Percentiles rank a stretch among this genome's conserved stretches.
Evolutionary conservation across 2,329 filamentous ascomycete species (phyloP).

Genomic region (Apiospora hydei): DNA sequence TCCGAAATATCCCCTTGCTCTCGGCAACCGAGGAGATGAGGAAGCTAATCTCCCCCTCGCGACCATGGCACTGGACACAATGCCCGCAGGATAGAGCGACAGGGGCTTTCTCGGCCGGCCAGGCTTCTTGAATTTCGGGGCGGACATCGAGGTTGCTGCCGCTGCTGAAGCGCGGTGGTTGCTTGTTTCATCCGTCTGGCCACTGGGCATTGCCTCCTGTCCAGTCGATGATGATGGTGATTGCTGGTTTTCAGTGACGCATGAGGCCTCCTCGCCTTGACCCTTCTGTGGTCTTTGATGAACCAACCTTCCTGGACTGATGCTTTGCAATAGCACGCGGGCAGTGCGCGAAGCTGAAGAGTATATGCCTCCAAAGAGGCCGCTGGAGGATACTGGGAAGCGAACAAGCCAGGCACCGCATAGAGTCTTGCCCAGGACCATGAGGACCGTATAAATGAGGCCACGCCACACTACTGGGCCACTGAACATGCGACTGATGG

Average conservation of each 20-base stretch:
- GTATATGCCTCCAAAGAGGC: conserved; percentile 20
- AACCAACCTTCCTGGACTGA: conserved; percentile 24
- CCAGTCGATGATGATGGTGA: too few relatives aligned
- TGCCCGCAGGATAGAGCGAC: conserved; percentile 71
- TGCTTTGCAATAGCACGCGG: conserved; percentile 29
- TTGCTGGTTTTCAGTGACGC: background rate
- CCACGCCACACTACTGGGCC: conserved; percentile 74
- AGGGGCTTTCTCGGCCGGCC: conserved; percentile 46
- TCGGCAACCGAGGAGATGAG: conserved; percentile 75
- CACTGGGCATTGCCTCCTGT: background rate
- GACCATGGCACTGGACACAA: conserved; percentile 74
- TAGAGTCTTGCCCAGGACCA: conserved; percentile 67
- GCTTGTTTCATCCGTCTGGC: background rate
- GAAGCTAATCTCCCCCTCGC: conserved; percentile 84
- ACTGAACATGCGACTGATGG: conserved; percentile 73
- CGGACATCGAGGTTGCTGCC: background rate
- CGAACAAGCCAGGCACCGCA: conserved; percentile 67
- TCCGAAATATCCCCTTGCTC: conserved; percentile 52
- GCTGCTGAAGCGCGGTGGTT: background rate
- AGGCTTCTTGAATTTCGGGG: background rate
- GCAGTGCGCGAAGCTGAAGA: conserved; percentile 27
- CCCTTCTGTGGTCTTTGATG: conserved; percentile 23
- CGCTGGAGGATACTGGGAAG: conserved; percentile 36
- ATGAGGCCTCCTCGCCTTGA: background rate
- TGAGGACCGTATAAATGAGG: conserved; percentile 74